A percentile compares a stretch with the other conserved stretches of the same genome.
Evolutionary conservation across 1,139 yeast genomes (phyloP).

Genomic region (Candida gigantensis): DNA sequence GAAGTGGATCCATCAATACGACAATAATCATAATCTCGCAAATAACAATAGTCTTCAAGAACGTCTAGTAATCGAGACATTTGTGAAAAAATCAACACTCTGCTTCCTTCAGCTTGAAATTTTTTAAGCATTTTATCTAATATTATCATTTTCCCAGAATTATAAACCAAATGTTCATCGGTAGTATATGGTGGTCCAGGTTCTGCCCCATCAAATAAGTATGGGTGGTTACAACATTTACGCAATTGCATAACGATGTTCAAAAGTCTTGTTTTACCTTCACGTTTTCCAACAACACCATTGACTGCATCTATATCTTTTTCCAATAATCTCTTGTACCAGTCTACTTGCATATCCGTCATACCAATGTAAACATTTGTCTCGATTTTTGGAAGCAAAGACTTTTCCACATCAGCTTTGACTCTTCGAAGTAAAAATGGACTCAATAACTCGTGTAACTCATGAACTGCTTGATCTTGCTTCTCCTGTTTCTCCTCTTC

Average conservation of each 20-base stretch:
- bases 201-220: constrained; percentile 95
- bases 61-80: constrained; percentile 93
- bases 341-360: constrained; percentile 89
- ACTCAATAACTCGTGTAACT: constrained; percentile 77
- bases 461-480: constrained; percentile 80
- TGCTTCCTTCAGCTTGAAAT: constrained; percentile 74
- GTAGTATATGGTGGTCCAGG: constrained; percentile 99
- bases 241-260: constrained; percentile 96
- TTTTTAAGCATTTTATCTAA: constrained; percentile 79
- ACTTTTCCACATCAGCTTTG: constrained; percentile 89
- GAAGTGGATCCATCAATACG: constrained; percentile 95
- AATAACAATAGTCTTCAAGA: constrained; percentile 85
- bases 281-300: constrained; percentile 85
- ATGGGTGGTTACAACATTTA: constrained; percentile 97
- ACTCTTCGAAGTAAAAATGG: constrained; percentile 90
- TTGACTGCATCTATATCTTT: constrained; percentile 96
- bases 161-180: constrained; percentile 86
- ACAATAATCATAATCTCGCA: constrained; percentile 83
- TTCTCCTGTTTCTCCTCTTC: constrained; percentile 47
- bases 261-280: constrained; percentile 84
- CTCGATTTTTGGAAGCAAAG: constrained; percentile 87
- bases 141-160: constrained; percentile 88
- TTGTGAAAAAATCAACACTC: constrained; percentile 91
- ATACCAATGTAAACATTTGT: constrained; percentile 87
- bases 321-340: constrained; percentile 88